These are phyloP conservation scores for Fusarium pseudograminearum DNA, from an alignment of 2,329 filamentous ascomycete species.

Conservation along the genomic window DNA sequence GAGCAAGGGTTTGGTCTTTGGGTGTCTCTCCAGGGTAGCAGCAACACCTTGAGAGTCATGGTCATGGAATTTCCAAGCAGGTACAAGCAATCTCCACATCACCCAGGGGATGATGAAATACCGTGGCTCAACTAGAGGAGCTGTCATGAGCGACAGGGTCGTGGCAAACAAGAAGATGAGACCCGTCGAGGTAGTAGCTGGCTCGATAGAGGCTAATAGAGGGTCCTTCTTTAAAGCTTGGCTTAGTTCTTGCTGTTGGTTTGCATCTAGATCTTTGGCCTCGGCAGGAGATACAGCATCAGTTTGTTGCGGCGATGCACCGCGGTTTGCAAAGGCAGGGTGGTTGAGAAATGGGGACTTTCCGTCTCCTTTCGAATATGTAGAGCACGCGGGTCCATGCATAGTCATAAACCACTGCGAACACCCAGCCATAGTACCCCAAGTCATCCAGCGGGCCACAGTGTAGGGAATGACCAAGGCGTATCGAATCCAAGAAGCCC, in stretches of 20 bases:
- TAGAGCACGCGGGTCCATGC: conserved; percentile 33
- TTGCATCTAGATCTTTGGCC: conserved; percentile 3
- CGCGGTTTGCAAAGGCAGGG: conserved; percentile 44
- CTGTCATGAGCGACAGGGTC: conserved; percentile 82
- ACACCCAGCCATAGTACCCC: conserved; percentile 70
- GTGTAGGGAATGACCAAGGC: conserved; percentile 77
- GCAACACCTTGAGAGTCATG: conserved; percentile 14
- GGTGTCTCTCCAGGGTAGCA: neutral
- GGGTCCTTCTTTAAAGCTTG: conserved; percentile 45
- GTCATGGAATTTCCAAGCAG: conserved; percentile 57
- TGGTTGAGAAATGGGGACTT: conserved; percentile 46
- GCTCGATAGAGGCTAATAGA: conserved; percentile 46
- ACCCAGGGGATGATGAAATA: conserved; percentile 98
- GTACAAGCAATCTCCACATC: conserved; percentile 87
- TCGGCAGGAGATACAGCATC: conserved; percentile 12
- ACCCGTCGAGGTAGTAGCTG: conserved; percentile 62
- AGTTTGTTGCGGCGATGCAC: conserved; percentile 18
- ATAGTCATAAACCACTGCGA: conserved; percentile 35
- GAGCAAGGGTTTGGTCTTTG: conserved; percentile 7
- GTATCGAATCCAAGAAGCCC: conserved; percentile 73
- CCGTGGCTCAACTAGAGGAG: conserved; percentile 91
- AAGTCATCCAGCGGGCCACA: conserved; percentile 74
- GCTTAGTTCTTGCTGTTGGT: conserved; percentile 10
- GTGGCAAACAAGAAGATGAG: conserved; percentile 76
- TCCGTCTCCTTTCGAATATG: conserved; percentile 7